Percentiles rank a stretch among this genome's conserved stretches.
Conservation (phyloP, 2,329 filamentous ascomycete genomes). For the Aspergillus calidoustus region DNA sequence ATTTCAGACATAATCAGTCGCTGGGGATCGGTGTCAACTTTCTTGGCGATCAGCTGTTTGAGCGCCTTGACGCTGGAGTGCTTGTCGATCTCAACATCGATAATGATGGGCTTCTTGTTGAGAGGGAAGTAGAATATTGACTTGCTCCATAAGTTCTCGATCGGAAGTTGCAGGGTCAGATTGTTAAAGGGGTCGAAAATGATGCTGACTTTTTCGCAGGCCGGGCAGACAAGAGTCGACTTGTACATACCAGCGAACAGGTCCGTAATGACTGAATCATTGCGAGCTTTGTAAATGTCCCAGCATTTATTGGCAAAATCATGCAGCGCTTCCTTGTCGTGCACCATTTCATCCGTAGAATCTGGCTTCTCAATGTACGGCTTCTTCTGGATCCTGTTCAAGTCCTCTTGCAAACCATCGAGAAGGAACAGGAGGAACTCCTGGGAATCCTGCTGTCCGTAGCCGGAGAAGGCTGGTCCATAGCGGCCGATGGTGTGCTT, state of each 20-base stretch:
- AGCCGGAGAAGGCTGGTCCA: constrained; percentile 86
- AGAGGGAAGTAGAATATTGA: constrained; percentile 78
- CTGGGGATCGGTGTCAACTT: constrained; percentile 54
- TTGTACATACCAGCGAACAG: constrained; percentile 98
- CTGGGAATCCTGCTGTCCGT: constrained; percentile 95
- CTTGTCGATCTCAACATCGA: constrained; percentile 77
- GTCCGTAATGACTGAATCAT: constrained; percentile 94
- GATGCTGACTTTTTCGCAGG: constrained; percentile 93
- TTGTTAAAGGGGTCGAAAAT: constrained; percentile 98
- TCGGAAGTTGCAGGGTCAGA: constrained; percentile 84
- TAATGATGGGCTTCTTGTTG: constrained; percentile 68
- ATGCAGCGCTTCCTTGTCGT: constrained; percentile 77
- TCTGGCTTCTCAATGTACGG: constrained; percentile 98
- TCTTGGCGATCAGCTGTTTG: constrained; percentile 59
- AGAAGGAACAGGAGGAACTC: constrained; percentile 95
- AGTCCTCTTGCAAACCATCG: constrained; percentile 91
- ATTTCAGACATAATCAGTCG: constrained; percentile 82
- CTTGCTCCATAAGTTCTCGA: constrained; percentile 80
- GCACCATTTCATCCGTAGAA: constrained; percentile 94
- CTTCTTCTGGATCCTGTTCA: constrained; percentile 93
- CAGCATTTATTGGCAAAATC: constrained; percentile 87
- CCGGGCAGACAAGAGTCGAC: constrained; percentile 90
- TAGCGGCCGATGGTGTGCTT: constrained; percentile 81
- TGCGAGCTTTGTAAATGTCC: constrained; percentile 87
- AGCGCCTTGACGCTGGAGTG: constrained; percentile 63